phyloP scores from a whole-genome alignment of 306 rosid species.

The Psophocarpus tetragonolobus region DNA sequence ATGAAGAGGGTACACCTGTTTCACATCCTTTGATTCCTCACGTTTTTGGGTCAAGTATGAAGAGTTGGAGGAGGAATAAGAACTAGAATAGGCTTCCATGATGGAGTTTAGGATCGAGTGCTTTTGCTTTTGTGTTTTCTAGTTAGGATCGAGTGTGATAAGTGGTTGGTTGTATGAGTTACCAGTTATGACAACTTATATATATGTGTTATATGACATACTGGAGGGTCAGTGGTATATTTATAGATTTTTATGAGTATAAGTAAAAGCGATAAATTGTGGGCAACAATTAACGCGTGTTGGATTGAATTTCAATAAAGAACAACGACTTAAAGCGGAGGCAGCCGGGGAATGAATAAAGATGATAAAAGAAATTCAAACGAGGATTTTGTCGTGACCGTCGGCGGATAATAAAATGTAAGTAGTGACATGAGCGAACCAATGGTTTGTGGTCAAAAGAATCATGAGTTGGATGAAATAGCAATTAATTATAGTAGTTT shows the following conservation, averaged over 20 bases:
- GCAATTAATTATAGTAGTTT: neutral
- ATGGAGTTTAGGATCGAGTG: neutral
- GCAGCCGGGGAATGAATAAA: constrained; percentile 21
- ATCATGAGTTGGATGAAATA: neutral
- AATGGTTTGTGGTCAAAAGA: constrained; percentile 39
- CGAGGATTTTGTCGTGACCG: constrained; percentile 49
- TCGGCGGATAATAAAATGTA: constrained; percentile 43
- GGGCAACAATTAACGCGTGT: neutral
- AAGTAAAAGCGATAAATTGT: neutral
- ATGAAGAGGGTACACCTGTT: constrained; percentile 28
- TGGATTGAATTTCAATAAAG: constrained; percentile 22
- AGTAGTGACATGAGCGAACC: neutral
- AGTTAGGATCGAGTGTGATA: neutral
- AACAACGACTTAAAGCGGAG: constrained; percentile 32
- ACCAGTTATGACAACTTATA: neutral
- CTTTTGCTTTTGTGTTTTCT: neutral
- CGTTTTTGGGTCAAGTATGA: constrained; percentile 13
- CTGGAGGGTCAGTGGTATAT: too few species aligned
- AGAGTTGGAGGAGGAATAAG: constrained; percentile 42
- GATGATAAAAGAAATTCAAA: constrained; percentile 26
- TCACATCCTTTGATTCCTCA: neutral
- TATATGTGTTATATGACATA: too few species aligned
- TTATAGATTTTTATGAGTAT: neutral
- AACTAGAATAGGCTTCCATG: constrained; percentile 46
- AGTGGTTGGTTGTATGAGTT: neutral